A percentile compares a stretch with the other conserved stretches of the same genome.
These are phyloP conservation scores for Aspergillus brasiliensis DNA, from an alignment of 2,329 filamentous ascomycete species.

Conservation along the genomic window DNA sequence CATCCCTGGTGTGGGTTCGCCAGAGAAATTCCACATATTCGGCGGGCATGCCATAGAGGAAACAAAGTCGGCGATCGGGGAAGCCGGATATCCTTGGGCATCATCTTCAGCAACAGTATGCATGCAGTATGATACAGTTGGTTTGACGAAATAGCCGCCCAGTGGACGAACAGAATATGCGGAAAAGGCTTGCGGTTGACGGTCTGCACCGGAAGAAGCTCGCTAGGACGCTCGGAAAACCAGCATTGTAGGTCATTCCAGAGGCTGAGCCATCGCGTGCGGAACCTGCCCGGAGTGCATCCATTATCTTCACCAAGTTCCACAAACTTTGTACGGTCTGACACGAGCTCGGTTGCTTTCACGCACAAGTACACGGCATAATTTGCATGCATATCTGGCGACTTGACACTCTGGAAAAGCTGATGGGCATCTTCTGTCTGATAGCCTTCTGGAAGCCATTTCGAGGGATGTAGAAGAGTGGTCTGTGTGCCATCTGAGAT, in stretches of 20 bases:
- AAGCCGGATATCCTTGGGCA: constrained; percentile 38
- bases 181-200: constrained; percentile 53
- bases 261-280: constrained; percentile 50
- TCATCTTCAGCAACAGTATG: constrained; percentile 53
- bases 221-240: constrained; percentile 49
- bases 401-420: constrained; percentile 40
- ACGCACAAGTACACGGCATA: constrained; percentile 61
- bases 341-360: constrained; percentile 54
- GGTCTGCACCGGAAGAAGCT: constrained; percentile 50
- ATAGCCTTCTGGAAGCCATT: constrained; percentile 50
- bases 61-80: constrained; percentile 35
- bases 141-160: constrained; percentile 59
- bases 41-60: constrained; percentile 57
- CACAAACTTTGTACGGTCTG: constrained; percentile 51
- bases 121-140: constrained; percentile 61
- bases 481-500: constrained; percentile 55
- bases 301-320: constrained; percentile 53
- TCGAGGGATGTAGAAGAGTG: constrained; percentile 52
- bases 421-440: constrained; percentile 39
- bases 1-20: constrained; percentile 60
- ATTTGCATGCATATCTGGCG: constrained; percentile 61
- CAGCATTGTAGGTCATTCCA: constrained; percentile 57
- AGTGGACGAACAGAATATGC: constrained; percentile 55
- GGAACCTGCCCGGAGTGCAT: constrained; percentile 45
- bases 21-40: constrained; percentile 59